Base-by-base conservation (phyloP, 768 basidiomycete species). In the Fistulinella prunicolor region DNA sequence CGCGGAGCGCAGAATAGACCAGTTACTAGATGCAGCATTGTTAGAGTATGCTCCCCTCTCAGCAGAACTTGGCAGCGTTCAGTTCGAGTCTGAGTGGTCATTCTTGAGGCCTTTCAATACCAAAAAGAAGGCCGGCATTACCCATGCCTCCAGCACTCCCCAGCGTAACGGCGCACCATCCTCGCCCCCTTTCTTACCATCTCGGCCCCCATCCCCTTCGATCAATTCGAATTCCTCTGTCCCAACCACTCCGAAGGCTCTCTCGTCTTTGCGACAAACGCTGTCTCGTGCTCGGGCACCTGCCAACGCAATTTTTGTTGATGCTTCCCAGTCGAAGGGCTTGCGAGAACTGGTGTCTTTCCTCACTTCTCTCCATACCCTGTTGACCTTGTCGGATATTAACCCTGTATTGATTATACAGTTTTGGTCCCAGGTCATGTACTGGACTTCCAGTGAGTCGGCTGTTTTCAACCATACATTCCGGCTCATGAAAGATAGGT, bases 41-140 rank as follows among this genome's bases (percentile, higher is more conserved):
- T 76, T 99, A 39, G 93, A 97, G 42, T 84, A 88, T 60, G 79
- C 86, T 9, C 79, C 91, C 0, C 73, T 83, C n/a, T 80, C 86
- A 2, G 79, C 81, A 4, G 86, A 88, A 57, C 83, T 92, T 46
- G 89, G 89, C 43, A 77, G 81, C 24, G 74, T 98, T 17, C 85
- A 91, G 54, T 99, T 97, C 60, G 94, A 98, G 68, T 93, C 91
- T 6, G 96, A 98, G 45, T 99, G 96, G 96, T 85, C 86, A 0
- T 87, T 92, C 63, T 69, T 91, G 17, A 79, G 88, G n/a, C 76
- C 88, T 7, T 86, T 91, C 57, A 73, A 73, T 21, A 66, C 72
- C 24, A 86, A 85, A 63, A 84, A 79, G 63, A 88, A 82, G 64
- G 23, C 48, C 22, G 42, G 55, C 21, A 34, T 35, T 7, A 50